Evolutionary conservation across 2,329 filamentous ascomycete species (phyloP).

Genomic region (Tolypocladium amazonense): DNA sequence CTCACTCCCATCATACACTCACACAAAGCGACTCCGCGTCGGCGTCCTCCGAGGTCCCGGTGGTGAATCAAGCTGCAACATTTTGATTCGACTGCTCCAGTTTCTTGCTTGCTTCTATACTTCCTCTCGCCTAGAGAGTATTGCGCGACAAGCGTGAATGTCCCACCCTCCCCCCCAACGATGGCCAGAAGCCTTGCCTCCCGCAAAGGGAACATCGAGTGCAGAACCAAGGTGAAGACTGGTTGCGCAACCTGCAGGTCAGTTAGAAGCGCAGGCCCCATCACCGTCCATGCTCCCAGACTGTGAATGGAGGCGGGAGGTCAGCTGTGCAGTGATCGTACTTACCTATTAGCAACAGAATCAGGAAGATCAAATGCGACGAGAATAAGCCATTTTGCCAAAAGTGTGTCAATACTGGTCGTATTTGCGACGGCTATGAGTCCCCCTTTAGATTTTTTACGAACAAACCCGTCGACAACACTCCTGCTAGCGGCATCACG

Average conservation of each 20-base stretch:
- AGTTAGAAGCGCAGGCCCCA: conserved; percentile 10
- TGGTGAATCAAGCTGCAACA: too few species aligned
- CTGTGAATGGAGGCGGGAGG: background rate
- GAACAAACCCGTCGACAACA: conserved; percentile 6
- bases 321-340: conserved; percentile 1
- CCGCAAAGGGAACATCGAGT: conserved; percentile 14
- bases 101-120: too few species aligned
- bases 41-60: too few species aligned
- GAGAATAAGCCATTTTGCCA: conserved; percentile 23
- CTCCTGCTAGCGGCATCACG: background rate
- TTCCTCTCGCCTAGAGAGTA: background rate
- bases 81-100: too few species aligned
- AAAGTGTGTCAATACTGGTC: conserved; percentile 26
- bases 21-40: too few species aligned
- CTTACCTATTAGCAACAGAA: conserved; percentile 14
- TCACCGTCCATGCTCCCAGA: conserved; percentile 3
- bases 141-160: background rate
- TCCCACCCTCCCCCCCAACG: background rate
- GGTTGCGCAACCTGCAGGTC: conserved; percentile 32
- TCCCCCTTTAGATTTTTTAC: conserved; percentile 22
- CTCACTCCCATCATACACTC: too few species aligned
- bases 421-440: conserved; percentile 31
- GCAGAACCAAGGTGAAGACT: conserved; percentile 26
- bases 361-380: conserved; percentile 27
- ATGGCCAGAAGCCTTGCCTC: conserved; percentile 1